phyloP scores from a whole-genome alignment of 2,329 filamentous ascomycete genomes.

The Talaromyces sp. region DNA sequence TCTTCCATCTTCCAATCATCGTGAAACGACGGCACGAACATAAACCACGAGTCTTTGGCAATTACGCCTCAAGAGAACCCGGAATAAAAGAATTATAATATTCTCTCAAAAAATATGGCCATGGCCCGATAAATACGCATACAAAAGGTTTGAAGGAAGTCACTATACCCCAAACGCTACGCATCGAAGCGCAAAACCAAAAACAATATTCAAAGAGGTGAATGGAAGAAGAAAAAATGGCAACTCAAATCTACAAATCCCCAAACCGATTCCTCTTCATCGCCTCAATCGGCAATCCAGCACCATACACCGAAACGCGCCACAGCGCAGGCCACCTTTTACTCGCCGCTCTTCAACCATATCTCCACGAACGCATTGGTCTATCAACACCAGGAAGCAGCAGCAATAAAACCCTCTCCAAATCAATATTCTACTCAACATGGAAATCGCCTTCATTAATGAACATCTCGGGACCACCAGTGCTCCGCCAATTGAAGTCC shows the following conservation, averaged over 20 bases:
- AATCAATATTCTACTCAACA: slow-evolving; percentile 33
- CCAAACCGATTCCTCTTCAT: slow-evolving; percentile 61
- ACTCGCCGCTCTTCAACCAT: slow-evolving; percentile 60
- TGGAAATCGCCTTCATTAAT: slow-evolving; percentile 76
- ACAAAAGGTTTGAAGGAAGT: not conserved
- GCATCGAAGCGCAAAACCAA: not conserved
- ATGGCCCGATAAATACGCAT: not conserved
- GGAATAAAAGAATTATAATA: not conserved
- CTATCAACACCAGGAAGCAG: slow-evolving; percentile 55
- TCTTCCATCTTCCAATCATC: not conserved
- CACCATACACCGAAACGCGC: slow-evolving; percentile 69
- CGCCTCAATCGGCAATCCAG: slow-evolving; percentile 79
- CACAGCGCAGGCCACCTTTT: slow-evolving; percentile 86
- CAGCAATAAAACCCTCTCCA: slow-evolving; percentile 41
- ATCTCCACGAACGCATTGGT: slow-evolving; percentile 48
- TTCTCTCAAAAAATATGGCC: too few species aligned
- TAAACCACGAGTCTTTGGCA: not conserved
- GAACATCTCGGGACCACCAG: slow-evolving; percentile 77
- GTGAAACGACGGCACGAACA: not conserved
- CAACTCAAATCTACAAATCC: slow-evolving; percentile 14
- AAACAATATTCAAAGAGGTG: not conserved
- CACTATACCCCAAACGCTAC: not conserved
- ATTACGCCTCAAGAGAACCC: not conserved
- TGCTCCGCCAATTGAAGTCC: slow-evolving; percentile 63
- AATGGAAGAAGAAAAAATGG: slow-evolving; percentile 1